Percentiles rank a stretch among this genome's conserved stretches.
Conservation (phyloP, 352 stramenopile species). For the Phytopythium vexans region DNA sequence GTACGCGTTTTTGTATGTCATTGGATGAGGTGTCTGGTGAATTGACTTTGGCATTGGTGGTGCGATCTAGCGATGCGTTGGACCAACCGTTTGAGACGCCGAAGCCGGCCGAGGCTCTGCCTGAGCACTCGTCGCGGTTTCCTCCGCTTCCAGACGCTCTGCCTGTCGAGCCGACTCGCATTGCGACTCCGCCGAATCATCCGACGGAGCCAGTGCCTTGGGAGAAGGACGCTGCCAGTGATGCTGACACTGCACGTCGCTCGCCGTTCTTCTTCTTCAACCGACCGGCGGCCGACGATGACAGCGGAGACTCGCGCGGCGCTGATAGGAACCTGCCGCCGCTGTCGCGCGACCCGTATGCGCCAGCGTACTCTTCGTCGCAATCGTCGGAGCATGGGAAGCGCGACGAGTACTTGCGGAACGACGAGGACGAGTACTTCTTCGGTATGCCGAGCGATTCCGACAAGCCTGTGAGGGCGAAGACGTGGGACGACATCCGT, state of each 20-base stretch:
- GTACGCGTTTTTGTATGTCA: slow-evolving; percentile 23
- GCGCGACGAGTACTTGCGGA: slow-evolving; percentile 16
- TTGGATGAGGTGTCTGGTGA: background rate
- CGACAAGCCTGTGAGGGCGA: slow-evolving; percentile 31
- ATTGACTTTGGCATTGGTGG: background rate
- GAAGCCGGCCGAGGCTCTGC: too few relatives aligned
- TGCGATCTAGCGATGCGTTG: too few relatives aligned
- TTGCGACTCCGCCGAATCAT: too few relatives aligned
- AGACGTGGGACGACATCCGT: slow-evolving; percentile 79
- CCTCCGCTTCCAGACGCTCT: too few relatives aligned
- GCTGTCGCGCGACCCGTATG: slow-evolving; percentile 40
- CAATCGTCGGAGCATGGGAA: slow-evolving; percentile 6
- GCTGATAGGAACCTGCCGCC: slow-evolving; percentile 18
- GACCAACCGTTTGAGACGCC: too few relatives aligned
- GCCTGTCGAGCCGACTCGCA: too few relatives aligned
- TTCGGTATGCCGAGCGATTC: slow-evolving; percentile 23
- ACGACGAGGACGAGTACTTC: slow-evolving; percentile 56
- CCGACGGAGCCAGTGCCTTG: background rate
- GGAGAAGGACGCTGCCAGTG: slow-evolving; percentile 15
- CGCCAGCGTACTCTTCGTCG: slow-evolving; percentile 12
- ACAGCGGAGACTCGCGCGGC: slow-evolving; percentile 2
- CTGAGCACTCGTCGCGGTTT: too few relatives aligned
- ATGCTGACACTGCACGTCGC: slow-evolving; percentile 17
- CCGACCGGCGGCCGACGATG: slow-evolving; percentile 1
- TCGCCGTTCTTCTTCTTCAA: slow-evolving; percentile 57